Percentiles rank a stretch among this genome's conserved stretches.
Conservation (phyloP, 163 green algal genomes). For the Chlorella variabilis region DNA sequence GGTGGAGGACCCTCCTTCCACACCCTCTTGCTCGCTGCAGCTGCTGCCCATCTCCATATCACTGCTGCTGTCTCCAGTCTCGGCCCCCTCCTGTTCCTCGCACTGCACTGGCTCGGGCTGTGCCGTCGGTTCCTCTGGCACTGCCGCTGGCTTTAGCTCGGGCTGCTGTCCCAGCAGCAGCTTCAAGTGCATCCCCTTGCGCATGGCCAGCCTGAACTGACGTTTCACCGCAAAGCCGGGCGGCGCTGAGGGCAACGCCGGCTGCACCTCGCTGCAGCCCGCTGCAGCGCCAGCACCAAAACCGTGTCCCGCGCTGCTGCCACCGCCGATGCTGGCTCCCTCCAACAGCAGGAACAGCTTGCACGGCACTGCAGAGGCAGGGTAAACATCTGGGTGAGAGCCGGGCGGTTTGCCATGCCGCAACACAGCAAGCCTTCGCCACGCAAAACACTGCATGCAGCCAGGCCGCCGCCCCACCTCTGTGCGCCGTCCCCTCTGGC, state of each 20-base stretch:
- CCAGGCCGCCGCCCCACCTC: neutral
- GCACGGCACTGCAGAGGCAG: constrained; percentile 3
- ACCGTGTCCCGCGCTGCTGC: neutral
- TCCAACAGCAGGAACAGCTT: constrained; percentile 35
- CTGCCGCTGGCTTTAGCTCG: too few species aligned
- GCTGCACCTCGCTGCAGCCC: neutral
- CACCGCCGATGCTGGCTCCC: neutral
- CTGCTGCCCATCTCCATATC: constrained; percentile 10
- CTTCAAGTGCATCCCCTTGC: constrained; percentile 11
- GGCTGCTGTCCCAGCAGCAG: constrained; percentile 17
- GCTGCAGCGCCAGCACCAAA: too few species aligned
- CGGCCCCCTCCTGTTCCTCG: neutral
- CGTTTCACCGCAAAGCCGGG: constrained; percentile 20
- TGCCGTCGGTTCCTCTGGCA: neutral
- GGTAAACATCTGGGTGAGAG: neutral
- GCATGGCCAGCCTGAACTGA: constrained; percentile 19
- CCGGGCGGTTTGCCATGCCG: neutral
- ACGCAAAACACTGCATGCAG: neutral
- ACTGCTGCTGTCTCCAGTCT: neutral
- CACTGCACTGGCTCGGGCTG: neutral
- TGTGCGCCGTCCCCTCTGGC: constrained; percentile 25
- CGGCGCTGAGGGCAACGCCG: neutral
- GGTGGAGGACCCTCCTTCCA: neutral
- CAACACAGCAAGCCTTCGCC: neutral
- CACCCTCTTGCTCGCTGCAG: neutral